Evolutionary conservation across 73 alveolate species (phyloP).

Genomic region (Tetrahymena borealis): DNA sequence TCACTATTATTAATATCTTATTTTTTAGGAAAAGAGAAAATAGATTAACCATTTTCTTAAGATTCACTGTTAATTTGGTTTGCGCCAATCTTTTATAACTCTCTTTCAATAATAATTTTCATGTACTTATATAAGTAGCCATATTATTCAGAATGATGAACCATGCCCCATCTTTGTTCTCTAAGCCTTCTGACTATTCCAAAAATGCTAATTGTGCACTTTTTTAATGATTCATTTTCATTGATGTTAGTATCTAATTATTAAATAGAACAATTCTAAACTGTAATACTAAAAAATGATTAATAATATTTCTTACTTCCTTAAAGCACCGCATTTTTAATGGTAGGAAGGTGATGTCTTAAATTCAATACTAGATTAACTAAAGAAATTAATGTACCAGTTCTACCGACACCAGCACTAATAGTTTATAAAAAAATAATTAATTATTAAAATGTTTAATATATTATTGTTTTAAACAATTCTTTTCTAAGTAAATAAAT

Average conservation of each 20-base stretch:
- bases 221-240: neutral
- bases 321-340: neutral
- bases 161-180: conserved; percentile 92
- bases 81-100: neutral
- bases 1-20: neutral
- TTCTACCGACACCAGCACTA: conserved; percentile 96
- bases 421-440: neutral
- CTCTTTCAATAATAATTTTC: neutral
- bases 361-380: conserved; percentile 18
- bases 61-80: neutral
- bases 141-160: conserved; percentile 76
- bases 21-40: neutral
- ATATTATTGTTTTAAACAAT: too few species aligned
- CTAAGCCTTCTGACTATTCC: conserved; percentile 89
- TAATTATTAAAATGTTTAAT: neutral
- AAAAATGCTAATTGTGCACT: conserved; percentile 53
- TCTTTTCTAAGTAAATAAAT: too few species aligned
- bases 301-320: neutral
- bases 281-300: neutral
- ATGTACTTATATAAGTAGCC: conserved; percentile 70
- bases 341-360: neutral
- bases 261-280: neutral
- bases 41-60: neutral
- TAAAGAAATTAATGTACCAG: conserved; percentile 87
- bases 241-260: neutral